Evolutionary conservation across 768 basidiomycete genomes (phyloP).

Genomic region (Auricularia sp.): DNA sequence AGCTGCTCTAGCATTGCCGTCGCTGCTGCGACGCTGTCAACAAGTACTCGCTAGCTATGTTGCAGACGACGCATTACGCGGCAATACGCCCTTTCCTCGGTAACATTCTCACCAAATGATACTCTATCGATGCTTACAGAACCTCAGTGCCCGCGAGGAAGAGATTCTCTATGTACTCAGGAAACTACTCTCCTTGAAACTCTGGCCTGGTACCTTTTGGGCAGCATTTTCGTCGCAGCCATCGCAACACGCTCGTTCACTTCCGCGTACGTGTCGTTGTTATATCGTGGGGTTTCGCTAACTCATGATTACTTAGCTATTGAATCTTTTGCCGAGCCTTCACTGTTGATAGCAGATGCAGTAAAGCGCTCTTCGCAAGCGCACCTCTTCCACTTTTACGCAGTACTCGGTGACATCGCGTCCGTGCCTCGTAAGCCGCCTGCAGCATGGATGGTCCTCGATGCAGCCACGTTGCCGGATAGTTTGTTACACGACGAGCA

Average conservation of each 20-base stretch:
- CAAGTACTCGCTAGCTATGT: constrained; percentile 60
- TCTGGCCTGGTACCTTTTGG: constrained; percentile 72
- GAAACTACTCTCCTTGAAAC: constrained; percentile 58
- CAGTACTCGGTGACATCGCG: constrained; percentile 66
- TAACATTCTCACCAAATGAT: constrained; percentile 18
- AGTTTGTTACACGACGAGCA: background rate
- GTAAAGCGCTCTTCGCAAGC: constrained; percentile 66
- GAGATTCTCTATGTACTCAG: constrained; percentile 78
- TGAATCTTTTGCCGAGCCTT: constrained; percentile 37
- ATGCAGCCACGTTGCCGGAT: background rate
- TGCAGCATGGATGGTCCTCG: constrained; percentile 39
- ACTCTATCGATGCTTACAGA: background rate
- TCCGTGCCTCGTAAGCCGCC: constrained; percentile 62
- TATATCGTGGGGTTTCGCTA: background rate
- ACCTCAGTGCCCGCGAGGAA: constrained; percentile 60
- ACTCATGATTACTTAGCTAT: constrained; percentile 18
- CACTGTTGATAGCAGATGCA: constrained; percentile 54
- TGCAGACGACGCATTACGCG: constrained; percentile 78
- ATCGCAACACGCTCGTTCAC: constrained; percentile 38
- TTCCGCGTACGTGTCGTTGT: constrained; percentile 39
- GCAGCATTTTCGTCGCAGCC: constrained; percentile 62
- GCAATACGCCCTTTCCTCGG: constrained; percentile 82
- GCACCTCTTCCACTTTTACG: constrained; percentile 84
- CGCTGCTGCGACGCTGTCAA: constrained; percentile 68
- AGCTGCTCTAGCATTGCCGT: constrained; percentile 61